phyloP scores from a whole-genome alignment of 2,329 filamentous ascomycete genomes.

The Arthrobotrys sinensis region DNA sequence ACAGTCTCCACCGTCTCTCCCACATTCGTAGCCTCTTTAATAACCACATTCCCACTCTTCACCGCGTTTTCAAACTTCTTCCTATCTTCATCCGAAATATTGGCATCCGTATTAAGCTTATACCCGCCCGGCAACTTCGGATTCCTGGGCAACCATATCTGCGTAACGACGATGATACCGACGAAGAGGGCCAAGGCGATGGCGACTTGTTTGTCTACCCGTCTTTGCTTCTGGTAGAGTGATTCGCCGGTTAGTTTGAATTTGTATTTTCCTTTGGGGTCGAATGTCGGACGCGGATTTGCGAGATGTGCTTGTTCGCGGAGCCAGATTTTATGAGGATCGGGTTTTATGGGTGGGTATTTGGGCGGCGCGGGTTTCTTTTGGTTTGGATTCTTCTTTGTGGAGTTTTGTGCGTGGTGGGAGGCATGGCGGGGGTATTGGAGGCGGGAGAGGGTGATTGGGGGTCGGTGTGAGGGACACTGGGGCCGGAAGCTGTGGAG shows the following conservation, averaged over 20 bases:
- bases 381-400: slow-evolving; percentile 25
- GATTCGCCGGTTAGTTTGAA: slow-evolving; percentile 29
- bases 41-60: slow-evolving; percentile 51
- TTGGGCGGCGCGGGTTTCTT: slow-evolving; percentile 23
- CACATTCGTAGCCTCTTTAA: slow-evolving; percentile 48
- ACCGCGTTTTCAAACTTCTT: slow-evolving; percentile 47
- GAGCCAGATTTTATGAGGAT: slow-evolving; percentile 48
- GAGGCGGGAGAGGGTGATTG: slow-evolving; percentile 16
- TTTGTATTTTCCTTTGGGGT: slow-evolving; percentile 44
- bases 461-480: slow-evolving; percentile 9
- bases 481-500: slow-evolving; percentile 35
- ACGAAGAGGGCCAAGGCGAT: slow-evolving; percentile 35
- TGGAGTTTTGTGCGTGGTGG: neutral
- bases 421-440: slow-evolving; percentile 49
- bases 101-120: neutral
- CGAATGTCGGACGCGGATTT: slow-evolving; percentile 37
- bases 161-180: slow-evolving; percentile 50
- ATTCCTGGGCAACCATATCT: slow-evolving; percentile 55
- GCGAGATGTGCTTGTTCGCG: slow-evolving; percentile 42
- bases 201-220: slow-evolving; percentile 47
- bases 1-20: slow-evolving; percentile 45
- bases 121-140: slow-evolving; percentile 35
- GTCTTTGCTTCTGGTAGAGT: slow-evolving; percentile 42
- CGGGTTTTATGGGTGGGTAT: slow-evolving; percentile 59
- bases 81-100: slow-evolving; percentile 23